A percentile compares a stretch with the other conserved stretches of the same genome.
Conservation (phyloP, 805 yeast genomes). For the Sugiyamaella boreocaroliniensis region DNA sequence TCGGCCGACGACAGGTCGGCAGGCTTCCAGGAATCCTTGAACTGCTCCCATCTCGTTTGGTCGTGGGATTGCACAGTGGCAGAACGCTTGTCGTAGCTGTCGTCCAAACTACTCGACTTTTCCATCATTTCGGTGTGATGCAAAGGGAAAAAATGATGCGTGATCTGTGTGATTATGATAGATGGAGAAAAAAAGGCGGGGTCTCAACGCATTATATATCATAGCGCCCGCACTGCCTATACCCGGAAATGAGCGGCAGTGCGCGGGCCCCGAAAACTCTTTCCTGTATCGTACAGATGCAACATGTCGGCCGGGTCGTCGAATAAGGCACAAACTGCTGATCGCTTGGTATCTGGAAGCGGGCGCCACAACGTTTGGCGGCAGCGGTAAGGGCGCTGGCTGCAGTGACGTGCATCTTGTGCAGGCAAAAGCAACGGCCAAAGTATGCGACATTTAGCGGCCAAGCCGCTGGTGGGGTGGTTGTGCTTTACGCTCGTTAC, state of each 20-base stretch:
- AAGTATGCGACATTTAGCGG: background rate
- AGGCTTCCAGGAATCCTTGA: constrained; percentile 39
- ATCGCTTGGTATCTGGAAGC: background rate
- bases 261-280: background rate
- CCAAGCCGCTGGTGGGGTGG: too few species aligned
- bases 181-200: too few species aligned
- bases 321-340: background rate
- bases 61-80: background rate
- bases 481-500: too few species aligned
- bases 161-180: background rate
- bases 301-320: background rate
- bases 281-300: background rate
- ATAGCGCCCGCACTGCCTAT: background rate
- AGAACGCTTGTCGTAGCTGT: background rate
- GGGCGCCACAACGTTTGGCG: background rate
- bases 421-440: background rate
- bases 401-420: background rate
- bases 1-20: constrained; percentile 37
- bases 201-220: too few species aligned
- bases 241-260: background rate
- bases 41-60: constrained; percentile 23
- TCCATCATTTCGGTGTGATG: background rate
- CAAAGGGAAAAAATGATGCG: background rate
- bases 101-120: background rate
- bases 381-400: background rate